Evolutionary conservation across 345 rosid genomes (phyloP), one percentile per base, ranked within the genome.

Genomic region (Noccaea bulbosa): DNA sequence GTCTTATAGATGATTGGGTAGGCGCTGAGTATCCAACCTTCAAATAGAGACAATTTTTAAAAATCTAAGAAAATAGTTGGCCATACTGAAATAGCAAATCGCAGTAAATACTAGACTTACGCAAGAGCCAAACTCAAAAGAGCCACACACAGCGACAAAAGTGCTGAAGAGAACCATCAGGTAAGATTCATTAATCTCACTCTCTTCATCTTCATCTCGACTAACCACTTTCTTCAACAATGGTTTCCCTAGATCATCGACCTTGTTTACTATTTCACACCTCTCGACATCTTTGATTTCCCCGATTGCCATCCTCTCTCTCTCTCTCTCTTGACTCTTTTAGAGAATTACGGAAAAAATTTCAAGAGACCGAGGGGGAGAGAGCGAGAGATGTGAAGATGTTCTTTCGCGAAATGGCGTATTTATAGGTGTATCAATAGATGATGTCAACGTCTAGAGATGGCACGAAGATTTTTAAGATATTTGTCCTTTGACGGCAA

Each of bases 1-100:
- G 85, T 69, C 82, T 84, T 40, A 93, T 84, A 52, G 94, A 87
- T 62, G 94, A 89, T 52, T 90, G 91, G 76, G 91, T 82, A 33
- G 98, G 97, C 20, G 98, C 96, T 57, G 98, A 88, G 83, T 87
- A 93, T 34, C 98, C 96, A 81, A 87, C 96, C 98, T 93, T 87
- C 60, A 82, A 82, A 83, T 73, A 85, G 75, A 82, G 67, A 16
- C 53, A 5, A 4, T 47, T 6, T 9, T 15, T 16, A 43, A 40
- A 60, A 67, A 39, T 44, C 4, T 57, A 32, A 64, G 61, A 32
- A 38, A 17, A 52, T 33, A 34, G 55, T 53, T 72, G 34, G 45
- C 27, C 27, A 24, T 1, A 24, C 27, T 44, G 47, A 5, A 0
- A 8, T 2, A 38, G 44, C 48, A 53, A 15, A 6, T 49, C 20